Base-by-base conservation (phyloP, 176 grass and related monocot species). In the Otatea glauca region DNA sequence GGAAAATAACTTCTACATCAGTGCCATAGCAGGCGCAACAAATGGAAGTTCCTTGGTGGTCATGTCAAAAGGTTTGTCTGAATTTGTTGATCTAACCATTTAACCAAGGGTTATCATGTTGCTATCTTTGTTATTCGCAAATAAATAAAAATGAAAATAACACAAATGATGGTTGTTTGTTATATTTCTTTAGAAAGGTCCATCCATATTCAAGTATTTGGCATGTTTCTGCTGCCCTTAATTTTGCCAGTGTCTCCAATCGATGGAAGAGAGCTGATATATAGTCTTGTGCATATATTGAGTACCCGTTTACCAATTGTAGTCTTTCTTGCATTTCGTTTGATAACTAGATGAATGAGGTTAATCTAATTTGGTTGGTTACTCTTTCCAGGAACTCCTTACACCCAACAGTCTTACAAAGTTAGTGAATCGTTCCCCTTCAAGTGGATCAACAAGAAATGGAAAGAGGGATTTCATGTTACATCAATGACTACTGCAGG, bases 401-500 rank as follows among this genome's bases (percentile, higher is more conserved):
- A 98, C 74, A 98, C 96, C 76, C 92, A 98, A 77, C 92, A 98
- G 80, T 98, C 96, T 42, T 98, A 98, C 77, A 98, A 98, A 93
- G 96, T 98, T 81, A 98, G 96, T 66, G 96, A 98, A 84, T 95
- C 96, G 9, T 98, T 98, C 72, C 96, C 96, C 49, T 98, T 93
- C 76, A 98, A 98, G 88, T 98, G 92, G 96, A 98, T 98, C 74
- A 98, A 95, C 85, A 98, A 98, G 79, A 98, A 98, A 85, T 98
- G 96, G 96, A 98, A 98, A 87, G 96, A 98, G 95, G 96, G 96
- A 45, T 98, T 98, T 78, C 96, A 95, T 91, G 96, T 98, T 88
- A 98, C 95, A 85, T 98, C 92, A 62, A 98, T 98, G 95, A 95
- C 95, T 71, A 95, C 95, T 77, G 95, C 95, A 76, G 95, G 92